Evolutionary conservation across 169 alveolate species (phyloP).

Genomic region (Plasmodium coatneyi): DNA sequence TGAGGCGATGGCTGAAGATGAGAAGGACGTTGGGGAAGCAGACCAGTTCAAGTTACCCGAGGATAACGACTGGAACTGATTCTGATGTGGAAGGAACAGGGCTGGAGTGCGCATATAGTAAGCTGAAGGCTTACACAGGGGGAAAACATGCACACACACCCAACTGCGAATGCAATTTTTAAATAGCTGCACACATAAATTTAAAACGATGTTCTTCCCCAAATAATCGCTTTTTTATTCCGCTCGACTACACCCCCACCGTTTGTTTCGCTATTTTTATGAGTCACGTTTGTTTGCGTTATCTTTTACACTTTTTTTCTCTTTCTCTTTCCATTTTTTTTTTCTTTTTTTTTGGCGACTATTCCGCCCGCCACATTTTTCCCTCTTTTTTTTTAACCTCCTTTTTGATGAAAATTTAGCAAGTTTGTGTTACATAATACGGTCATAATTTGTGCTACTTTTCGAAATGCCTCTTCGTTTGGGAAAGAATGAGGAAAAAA

Average conservation of each 20-base stretch:
- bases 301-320: neutral
- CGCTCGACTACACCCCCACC: neutral
- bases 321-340: neutral
- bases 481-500: neutral
- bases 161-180: neutral
- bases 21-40: constrained; percentile 16
- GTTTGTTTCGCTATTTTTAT: neutral
- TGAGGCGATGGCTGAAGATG: constrained; percentile 54
- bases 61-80: constrained; percentile 71
- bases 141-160: neutral
- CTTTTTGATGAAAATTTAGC: constrained; percentile 3
- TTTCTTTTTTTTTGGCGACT: neutral
- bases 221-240: neutral
- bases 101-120: neutral
- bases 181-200: neutral
- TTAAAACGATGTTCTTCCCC: neutral
- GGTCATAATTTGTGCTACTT: neutral
- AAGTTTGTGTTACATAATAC: constrained; percentile 1
- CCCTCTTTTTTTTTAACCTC: neutral
- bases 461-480: neutral
- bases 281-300: neutral
- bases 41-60: constrained; percentile 75
- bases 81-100: neutral
- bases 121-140: neutral
- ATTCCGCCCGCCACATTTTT: neutral